Evolutionary conservation across 352 stramenopile genomes (phyloP).

Genomic region (Phytophthora brassicae): DNA sequence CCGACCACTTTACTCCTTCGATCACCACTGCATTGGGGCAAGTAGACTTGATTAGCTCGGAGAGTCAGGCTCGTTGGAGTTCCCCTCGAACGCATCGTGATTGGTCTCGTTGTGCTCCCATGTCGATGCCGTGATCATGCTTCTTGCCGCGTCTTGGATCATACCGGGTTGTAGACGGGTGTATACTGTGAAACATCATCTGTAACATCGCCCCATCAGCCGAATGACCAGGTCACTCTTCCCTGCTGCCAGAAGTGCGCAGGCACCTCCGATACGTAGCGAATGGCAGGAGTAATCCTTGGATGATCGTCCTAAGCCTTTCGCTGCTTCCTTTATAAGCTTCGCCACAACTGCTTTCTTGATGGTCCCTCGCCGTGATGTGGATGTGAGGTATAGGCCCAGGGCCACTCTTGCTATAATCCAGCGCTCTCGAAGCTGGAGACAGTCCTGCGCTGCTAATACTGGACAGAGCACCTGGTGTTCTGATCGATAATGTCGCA

Average conservation of each 20-base stretch:
- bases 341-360: conserved; percentile 18
- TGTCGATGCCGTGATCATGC: conserved; percentile 36
- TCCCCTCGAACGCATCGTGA: conserved; percentile 8
- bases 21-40: too few species aligned
- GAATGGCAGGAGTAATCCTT: conserved; percentile 26
- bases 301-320: conserved; percentile 1
- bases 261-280: too few species aligned
- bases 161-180: conserved; percentile 21
- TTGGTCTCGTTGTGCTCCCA: conserved; percentile 22
- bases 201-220: conserved; percentile 27
- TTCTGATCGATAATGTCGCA: conserved; percentile 16
- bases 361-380: not conserved
- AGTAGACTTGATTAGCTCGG: too few species aligned
- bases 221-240: conserved; percentile 31
- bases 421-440: conserved; percentile 11
- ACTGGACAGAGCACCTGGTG: conserved; percentile 20
- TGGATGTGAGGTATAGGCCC: conserved; percentile 15
- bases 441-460: conserved; percentile 2
- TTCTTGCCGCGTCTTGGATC: conserved; percentile 29
- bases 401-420: not conserved
- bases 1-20: too few species aligned
- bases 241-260: conserved; percentile 18
- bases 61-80: conserved; percentile 22
- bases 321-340: conserved; percentile 24
- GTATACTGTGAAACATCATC: conserved; percentile 34